Conservation (phyloP, 2,329 filamentous ascomycete genomes). For the Colletotrichum lindemuthianum region DNA sequence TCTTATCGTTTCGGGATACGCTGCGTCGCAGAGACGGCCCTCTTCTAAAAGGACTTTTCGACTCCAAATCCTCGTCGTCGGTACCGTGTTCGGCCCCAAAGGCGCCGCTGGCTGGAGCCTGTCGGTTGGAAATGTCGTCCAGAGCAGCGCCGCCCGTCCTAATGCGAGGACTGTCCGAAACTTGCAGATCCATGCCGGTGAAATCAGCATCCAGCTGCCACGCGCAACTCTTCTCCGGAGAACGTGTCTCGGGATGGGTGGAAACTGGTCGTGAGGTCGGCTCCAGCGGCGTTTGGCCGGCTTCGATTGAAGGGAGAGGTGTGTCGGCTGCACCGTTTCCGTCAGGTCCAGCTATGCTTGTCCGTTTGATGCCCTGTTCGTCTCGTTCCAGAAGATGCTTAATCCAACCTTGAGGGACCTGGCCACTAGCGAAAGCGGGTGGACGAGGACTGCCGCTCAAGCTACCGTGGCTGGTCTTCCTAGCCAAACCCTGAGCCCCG, state of each 20-base stretch:
- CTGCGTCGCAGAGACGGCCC: neutral
- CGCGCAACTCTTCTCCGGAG: conserved; percentile 62
- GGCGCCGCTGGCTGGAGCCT: conserved; percentile 41
- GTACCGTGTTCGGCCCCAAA: neutral
- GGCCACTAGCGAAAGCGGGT: conserved; percentile 34
- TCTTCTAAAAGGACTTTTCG: conserved; percentile 28
- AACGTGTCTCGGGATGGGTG: conserved; percentile 40
- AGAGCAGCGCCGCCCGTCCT: conserved; percentile 49
- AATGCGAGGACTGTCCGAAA: conserved; percentile 66
- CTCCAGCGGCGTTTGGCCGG: conserved; percentile 19
- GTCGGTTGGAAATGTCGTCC: conserved; percentile 39
- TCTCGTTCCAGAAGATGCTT: conserved; percentile 38
- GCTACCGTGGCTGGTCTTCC: conserved; percentile 37
- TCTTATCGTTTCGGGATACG: conserved; percentile 48
- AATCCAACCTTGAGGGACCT: conserved; percentile 37
- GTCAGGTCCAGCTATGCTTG: conserved; percentile 5
- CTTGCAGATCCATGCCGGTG: conserved; percentile 64
- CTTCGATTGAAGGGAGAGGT: conserved; percentile 48
- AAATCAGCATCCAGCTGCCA: conserved; percentile 69
- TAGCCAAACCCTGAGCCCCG: conserved; percentile 16
- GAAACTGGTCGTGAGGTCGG: conserved; percentile 38
- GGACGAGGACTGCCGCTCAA: conserved; percentile 31
- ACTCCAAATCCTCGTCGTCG: conserved; percentile 18
- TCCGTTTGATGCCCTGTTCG: conserved; percentile 29
- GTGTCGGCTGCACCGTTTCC: conserved; percentile 39